A percentile compares a stretch with the other conserved stretches of the same genome.
phyloP scores from a whole-genome alignment of 176 grass and related monocot genomes.

The Aegilops bicornis region DNA sequence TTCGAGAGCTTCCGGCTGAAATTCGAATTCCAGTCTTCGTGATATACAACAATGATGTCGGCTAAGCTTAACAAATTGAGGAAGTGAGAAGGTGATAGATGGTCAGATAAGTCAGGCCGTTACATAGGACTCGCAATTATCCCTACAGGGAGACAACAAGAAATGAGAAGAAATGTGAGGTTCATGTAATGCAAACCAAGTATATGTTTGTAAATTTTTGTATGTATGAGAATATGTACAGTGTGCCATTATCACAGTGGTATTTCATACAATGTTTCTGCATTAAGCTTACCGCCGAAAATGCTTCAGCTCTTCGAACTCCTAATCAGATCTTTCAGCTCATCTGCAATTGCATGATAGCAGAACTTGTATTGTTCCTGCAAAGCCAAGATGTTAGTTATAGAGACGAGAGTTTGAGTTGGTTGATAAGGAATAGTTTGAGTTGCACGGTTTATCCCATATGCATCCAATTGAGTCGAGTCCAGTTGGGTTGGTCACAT shows the following conservation, averaged over 20 bases:
- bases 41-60: neutral
- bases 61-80: neutral
- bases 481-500: neutral
- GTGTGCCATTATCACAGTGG: neutral
- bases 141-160: neutral
- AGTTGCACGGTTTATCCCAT: neutral
- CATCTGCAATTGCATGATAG: conserved; percentile 53
- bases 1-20: neutral
- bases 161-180: neutral
- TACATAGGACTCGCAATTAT: neutral
- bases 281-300: conserved; percentile 25
- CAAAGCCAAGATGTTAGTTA: conserved; percentile 4
- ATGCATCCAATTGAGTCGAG: neutral
- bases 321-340: conserved; percentile 56
- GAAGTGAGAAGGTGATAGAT: neutral
- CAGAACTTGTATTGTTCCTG: conserved; percentile 91
- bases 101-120: neutral
- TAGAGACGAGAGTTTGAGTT: neutral
- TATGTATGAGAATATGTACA: neutral
- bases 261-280: neutral
- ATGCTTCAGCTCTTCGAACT: conserved; percentile 28
- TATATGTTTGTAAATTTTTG: neutral
- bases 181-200: neutral
- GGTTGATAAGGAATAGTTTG: too few species aligned
- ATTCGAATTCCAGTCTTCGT: neutral